Percentiles rank a stretch among this genome's conserved stretches.
phyloP scores from a whole-genome alignment of 768 basidiomycete species.

The Tulasnella sp. region DNA sequence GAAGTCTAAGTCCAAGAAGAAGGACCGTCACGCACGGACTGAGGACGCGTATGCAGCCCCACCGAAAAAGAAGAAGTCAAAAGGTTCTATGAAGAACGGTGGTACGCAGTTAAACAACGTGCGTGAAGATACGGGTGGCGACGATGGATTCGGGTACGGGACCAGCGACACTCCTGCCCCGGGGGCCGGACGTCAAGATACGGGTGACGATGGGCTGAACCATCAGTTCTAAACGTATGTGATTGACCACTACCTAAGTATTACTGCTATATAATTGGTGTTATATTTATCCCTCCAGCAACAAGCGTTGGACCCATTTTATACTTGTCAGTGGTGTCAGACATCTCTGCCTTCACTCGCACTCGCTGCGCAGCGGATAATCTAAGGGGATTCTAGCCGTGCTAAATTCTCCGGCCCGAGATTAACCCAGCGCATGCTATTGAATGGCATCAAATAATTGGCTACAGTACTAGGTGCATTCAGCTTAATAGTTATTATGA shows the following conservation, averaged over 20 bases:
- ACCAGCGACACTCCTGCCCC: background rate
- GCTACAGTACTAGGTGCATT: background rate
- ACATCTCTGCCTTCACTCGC: too few relatives aligned
- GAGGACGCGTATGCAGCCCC: slow-evolving; percentile 61
- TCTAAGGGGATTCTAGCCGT: too few relatives aligned
- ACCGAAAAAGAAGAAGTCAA: slow-evolving; percentile 45
- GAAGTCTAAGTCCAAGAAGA: slow-evolving; percentile 46
- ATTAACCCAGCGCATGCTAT: background rate
- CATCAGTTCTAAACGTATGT: too few relatives aligned
- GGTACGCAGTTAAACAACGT: slow-evolving; percentile 27
- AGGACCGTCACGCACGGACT: slow-evolving; percentile 78
- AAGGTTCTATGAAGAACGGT: slow-evolving; percentile 33
- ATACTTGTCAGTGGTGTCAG: too few relatives aligned
- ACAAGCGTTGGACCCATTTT: too few relatives aligned
- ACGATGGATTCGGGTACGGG: background rate
- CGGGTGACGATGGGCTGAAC: background rate
- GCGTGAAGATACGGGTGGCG: too few relatives aligned
- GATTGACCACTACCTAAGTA: slow-evolving; percentile 7
- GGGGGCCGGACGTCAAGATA: background rate
- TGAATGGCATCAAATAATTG: too few relatives aligned
- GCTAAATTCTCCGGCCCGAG: too few relatives aligned
- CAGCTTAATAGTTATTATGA: background rate
- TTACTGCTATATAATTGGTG: too few relatives aligned
- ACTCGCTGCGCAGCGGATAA: too few relatives aligned
- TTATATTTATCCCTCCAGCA: too few relatives aligned